These are phyloP conservation scores for Hypericum perforatum DNA, from an alignment of 345 rosid genomes.

Conservation along the genomic window DNA sequence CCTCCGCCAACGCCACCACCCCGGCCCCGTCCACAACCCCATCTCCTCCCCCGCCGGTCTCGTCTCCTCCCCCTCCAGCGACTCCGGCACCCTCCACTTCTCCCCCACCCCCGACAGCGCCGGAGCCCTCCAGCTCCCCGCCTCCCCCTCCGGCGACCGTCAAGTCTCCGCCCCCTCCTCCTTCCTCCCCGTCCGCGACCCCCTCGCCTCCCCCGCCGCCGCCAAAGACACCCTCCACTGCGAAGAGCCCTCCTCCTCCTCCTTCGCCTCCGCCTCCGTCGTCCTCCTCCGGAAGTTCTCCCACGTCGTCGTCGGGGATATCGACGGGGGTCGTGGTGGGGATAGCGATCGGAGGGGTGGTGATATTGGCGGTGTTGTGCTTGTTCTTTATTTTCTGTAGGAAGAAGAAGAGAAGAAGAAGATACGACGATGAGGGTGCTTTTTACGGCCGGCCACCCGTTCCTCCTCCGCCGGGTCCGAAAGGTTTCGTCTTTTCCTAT, in stretches of 20 bases:
- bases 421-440: constrained; percentile 27
- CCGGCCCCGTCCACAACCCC: constrained; percentile 20
- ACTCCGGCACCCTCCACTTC: constrained; percentile 18
- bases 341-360: constrained; percentile 54
- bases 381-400: constrained; percentile 43
- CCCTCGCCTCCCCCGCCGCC: constrained; percentile 22
- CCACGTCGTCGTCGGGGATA: constrained; percentile 8
- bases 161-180: constrained; percentile 20
- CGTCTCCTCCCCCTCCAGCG: constrained; percentile 24
- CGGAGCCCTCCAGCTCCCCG: constrained; percentile 27
- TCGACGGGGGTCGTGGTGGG: constrained; percentile 61
- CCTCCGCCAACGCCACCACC: constrained; percentile 32
- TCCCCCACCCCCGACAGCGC: constrained; percentile 31
- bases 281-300: constrained; percentile 19
- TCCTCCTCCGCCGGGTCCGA: constrained; percentile 41
- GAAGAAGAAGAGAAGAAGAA: constrained; percentile 45
- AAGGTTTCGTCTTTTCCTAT: constrained; percentile 29
- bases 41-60: constrained; percentile 1
- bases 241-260: constrained; percentile 19
- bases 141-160: constrained; percentile 32
- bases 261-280: constrained; percentile 36
- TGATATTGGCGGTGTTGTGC: constrained; percentile 27
- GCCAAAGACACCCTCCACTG: constrained; percentile 27
- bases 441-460: constrained; percentile 31
- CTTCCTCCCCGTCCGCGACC: constrained; percentile 13